Base-by-base conservation (phyloP, 495 filamentous ascomycete genomes). In the Podospora australis region DNA sequence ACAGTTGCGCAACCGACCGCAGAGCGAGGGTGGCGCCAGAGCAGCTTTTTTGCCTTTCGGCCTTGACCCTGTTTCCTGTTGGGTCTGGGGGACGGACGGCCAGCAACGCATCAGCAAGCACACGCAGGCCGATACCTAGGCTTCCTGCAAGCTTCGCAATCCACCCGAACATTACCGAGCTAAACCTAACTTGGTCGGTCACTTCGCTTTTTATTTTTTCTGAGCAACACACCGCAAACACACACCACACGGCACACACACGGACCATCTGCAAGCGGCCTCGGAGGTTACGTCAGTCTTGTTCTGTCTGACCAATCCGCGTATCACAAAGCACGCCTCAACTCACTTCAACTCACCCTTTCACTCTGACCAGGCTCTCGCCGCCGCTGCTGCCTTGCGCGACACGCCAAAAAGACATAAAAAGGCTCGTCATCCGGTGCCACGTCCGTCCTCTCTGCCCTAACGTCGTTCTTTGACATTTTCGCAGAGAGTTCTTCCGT, bases 271-370 rank as follows among this genome's bases (percentile, higher is more conserved):
- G 51, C 42, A 51, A 22, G 14, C 44, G 19, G 32, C 24, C 47
- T 56, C 38, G 48, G 52, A 52, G 48, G 51, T 58, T 70, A 68
- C 67, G 67, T 70, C 67, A 70, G 67, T 65, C 51, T 56, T 39
- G 64, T 49, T 54, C 49, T 26, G 35, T 25, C 35, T 51, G 34
- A 50, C 51, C 55, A 61, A 58, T 44, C 53, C 9, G 17, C 46
- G 17, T 22, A n/a, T 36, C n/a, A n/a, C 1, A 13, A 1, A 11
- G 16, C 20, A 19, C 49, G 29, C 24, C 46, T 23, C 47, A 51
- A 26, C 43, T 46, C 34, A 22, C 17, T 34, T 35, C n/a, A 10
- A 32, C 26, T 29, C 14, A 39, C 51, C 47, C 47, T 46, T 50
- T 39, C 29, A 23, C 23, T 20, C 40, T 30, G 10, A 14, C 39